Conservation (phyloP, 176 grass and related monocot species). For the Puccinellia tenuiflora region DNA sequence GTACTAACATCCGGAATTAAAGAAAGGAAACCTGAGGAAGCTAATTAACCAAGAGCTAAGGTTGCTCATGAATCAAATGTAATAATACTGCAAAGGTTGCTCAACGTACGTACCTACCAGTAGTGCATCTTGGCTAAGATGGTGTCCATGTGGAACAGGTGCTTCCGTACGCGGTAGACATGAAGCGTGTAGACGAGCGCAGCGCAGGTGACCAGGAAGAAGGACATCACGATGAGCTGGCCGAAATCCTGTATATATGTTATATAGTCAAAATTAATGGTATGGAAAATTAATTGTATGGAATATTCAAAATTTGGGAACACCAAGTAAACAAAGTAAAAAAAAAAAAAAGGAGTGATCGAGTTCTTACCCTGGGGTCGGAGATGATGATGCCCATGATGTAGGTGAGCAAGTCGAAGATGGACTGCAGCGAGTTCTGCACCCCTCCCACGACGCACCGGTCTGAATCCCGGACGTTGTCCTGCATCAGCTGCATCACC, state of each 20-base stretch:
- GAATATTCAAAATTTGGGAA: too few species aligned
- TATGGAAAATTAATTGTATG: too few species aligned
- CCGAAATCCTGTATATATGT: constrained; percentile 87
- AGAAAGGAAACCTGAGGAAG: not conserved
- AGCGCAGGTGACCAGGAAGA: constrained; percentile 72
- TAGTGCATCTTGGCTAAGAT: constrained; percentile 49
- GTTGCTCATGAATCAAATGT: too few species aligned
- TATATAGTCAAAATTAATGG: too few species aligned
- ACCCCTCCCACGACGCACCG: constrained; percentile 82
- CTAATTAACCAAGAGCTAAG: not conserved
- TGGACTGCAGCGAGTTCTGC: constrained; percentile 86
- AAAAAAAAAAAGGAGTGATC: too few species aligned
- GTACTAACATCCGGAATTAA: not conserved
- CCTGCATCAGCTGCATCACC: constrained; percentile 89
- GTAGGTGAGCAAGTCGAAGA: constrained; percentile 85
- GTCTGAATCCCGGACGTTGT: constrained; percentile 57
- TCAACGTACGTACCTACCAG: too few species aligned
- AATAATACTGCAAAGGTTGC: not conserved
- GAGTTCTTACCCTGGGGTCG: constrained; percentile 55
- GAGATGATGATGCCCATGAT: constrained; percentile 90
- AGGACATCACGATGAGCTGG: constrained; percentile 61
- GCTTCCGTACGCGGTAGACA: constrained; percentile 64
- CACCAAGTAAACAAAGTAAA: too few species aligned
- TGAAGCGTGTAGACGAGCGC: constrained; percentile 68
- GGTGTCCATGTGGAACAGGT: constrained; percentile 89